phyloP scores from a whole-genome alignment of 768 basidiomycete genomes.

The Paxillus ammoniavirescens region DNA sequence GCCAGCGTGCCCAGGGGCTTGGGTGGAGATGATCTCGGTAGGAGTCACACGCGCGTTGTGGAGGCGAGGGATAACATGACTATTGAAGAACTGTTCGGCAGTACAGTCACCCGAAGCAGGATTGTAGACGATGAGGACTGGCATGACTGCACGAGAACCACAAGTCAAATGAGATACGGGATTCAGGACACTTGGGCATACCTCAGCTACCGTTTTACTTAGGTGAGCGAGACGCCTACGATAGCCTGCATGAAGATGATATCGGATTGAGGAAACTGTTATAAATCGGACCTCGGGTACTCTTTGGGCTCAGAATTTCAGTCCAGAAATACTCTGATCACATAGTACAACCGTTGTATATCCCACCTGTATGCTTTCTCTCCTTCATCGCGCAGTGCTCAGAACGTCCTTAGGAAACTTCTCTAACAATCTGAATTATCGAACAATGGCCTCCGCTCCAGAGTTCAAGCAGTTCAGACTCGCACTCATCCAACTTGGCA shows the following conservation, averaged over 20 bases:
- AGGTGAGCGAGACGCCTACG: no score
- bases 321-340: no score
- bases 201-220: no score
- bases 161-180: not conserved
- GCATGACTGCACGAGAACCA: slow-evolving; percentile 31
- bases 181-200: no score
- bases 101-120: slow-evolving; percentile 66
- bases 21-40: slow-evolving; percentile 46
- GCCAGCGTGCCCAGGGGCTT: slow-evolving; percentile 55
- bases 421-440: not conserved
- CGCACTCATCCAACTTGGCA: slow-evolving; percentile 89
- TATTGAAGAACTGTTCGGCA: slow-evolving; percentile 54
- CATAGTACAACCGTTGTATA: no score
- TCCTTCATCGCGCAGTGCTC: slow-evolving; percentile 11
- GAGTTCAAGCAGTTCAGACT: slow-evolving; percentile 74
- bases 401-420: not conserved
- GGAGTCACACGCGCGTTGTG: slow-evolving; percentile 31
- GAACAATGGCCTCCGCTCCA: slow-evolving; percentile 31
- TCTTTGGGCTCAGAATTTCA: no score
- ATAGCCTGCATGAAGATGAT: no score
- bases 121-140: slow-evolving; percentile 69
- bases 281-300: no score
- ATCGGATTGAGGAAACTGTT: no score
- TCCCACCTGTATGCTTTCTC: slow-evolving; percentile 1
- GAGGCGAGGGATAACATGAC: slow-evolving; percentile 66